Evolutionary conservation across 345 rosid genomes (phyloP).

Genomic region (Anacardium occidentale): DNA sequence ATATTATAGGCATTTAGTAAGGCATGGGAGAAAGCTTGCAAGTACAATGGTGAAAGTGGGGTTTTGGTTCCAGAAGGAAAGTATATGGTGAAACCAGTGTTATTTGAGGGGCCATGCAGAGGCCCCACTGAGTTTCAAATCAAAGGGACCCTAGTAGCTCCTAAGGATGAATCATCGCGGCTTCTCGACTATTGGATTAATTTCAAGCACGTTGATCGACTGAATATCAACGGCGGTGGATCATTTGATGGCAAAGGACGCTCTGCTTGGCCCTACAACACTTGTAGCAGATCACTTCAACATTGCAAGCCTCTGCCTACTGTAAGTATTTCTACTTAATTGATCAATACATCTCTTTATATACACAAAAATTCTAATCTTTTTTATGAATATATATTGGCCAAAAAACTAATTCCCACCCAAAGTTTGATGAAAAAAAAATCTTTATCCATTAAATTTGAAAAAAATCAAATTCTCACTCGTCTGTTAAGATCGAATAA

Average conservation of each 20-base stretch:
- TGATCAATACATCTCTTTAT: no score
- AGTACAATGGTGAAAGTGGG: neutral
- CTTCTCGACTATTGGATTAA: conserved; percentile 17
- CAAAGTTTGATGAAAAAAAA: no score
- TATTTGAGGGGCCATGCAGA: conserved; percentile 29
- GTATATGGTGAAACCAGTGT: conserved; percentile 15
- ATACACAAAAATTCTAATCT: no score
- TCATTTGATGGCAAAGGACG: conserved; percentile 35
- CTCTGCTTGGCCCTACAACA: conserved; percentile 28
- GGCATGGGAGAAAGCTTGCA: conserved; percentile 29
- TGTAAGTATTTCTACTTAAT: conserved; percentile 14
- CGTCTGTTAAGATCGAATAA: no score
- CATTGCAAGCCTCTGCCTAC: conserved; percentile 18
- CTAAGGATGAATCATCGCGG: neutral
- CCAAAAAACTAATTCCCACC: no score
- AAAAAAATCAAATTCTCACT: no score
- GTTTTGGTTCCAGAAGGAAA: conserved; percentile 26
- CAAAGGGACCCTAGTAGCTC: conserved; percentile 21
- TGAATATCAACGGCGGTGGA: conserved; percentile 29
- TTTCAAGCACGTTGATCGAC: conserved; percentile 15
- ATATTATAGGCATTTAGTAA: conserved; percentile 17
- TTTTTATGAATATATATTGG: no score
- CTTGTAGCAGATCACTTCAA: neutral
- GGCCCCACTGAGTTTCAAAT: conserved; percentile 14
- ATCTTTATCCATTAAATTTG: no score